These are phyloP conservation scores for Kernera saxatilis DNA, from an alignment of 345 rosid genomes.

Conservation along the genomic window DNA sequence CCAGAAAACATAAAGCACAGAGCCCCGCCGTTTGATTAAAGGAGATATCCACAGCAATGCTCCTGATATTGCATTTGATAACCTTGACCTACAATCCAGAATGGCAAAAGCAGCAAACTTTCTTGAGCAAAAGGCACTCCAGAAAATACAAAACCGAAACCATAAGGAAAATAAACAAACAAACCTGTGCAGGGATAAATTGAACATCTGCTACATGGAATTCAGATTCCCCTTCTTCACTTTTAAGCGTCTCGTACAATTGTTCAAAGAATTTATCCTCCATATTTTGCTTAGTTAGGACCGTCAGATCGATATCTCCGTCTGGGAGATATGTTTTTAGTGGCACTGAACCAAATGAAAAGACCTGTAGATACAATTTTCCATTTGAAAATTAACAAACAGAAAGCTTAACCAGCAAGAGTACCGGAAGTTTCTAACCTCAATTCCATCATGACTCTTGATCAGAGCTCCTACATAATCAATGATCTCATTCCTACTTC, in stretches of 20 bases:
- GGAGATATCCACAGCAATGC: slow-evolving; percentile 73
- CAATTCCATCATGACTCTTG: slow-evolving; percentile 46
- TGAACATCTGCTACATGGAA: slow-evolving; percentile 65
- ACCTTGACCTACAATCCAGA: slow-evolving; percentile 62
- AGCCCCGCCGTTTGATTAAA: slow-evolving; percentile 79
- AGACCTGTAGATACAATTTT: slow-evolving; percentile 38
- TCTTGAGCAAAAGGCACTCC: not conserved
- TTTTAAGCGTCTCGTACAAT: slow-evolving; percentile 43
- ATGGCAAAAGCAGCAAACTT: not conserved
- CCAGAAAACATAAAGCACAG: slow-evolving; percentile 65
- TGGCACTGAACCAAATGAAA: slow-evolving; percentile 78
- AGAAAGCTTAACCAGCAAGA: not conserved
- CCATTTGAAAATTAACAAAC: not conserved
- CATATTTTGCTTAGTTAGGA: slow-evolving; percentile 42
- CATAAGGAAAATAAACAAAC: slow-evolving; percentile 27
- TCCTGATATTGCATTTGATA: slow-evolving; percentile 57
- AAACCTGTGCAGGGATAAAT: slow-evolving; percentile 62
- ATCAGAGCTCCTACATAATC: slow-evolving; percentile 50
- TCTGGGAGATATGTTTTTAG: slow-evolving; percentile 85
- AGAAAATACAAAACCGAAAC: not conserved
- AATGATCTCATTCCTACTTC: slow-evolving; percentile 56
- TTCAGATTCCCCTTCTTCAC: slow-evolving; percentile 41
- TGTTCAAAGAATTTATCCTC: slow-evolving; percentile 54
- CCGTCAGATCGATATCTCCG: slow-evolving; percentile 91
- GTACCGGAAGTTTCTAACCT: slow-evolving; percentile 44